Evolutionary conservation across 2,329 filamentous ascomycete genomes (phyloP), one percentile per base, ranked within the genome.

Genomic region (Monilinia laxa): DNA sequence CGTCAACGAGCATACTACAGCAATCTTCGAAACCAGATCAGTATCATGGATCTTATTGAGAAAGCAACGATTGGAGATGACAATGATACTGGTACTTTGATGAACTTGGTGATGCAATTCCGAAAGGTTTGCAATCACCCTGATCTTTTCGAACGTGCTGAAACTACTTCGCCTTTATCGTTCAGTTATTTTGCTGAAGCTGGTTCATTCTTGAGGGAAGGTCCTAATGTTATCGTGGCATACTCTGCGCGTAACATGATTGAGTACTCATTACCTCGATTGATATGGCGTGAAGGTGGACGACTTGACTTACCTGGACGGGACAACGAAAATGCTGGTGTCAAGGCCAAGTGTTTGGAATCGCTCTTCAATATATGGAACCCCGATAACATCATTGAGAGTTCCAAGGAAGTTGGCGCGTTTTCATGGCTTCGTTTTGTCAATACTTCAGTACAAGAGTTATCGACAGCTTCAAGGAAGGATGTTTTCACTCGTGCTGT

Each of bases 21-120:
- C 73, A 97, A 93, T 74, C 82, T 99, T 55, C 89, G 95, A 62
- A 97, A 97, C 80, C 95, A 97, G 80, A 97, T 99, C 80, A 98
- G 93, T 79, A 93, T 99, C 72, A 95, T 98, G 88, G 95, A 99
- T 77, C 87, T 99, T 23, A 96, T 99, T 65, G 95, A 99, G 79
- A 98, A 97, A 84, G 93, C 92, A 1, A 94, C 94, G 2, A 85
- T 95, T 72, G 95, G 95, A 47, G 93, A 97, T 74, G 95, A 98
- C 60, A 89, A 94, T 73, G 95, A 98, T 76, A 96, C 92, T 47
- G 93, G 94, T 52, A 98, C 94, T 1, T 80, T 99, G 74, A 98
- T 99, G 95, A 99, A 99, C 79, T 83, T 99, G 71, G 95, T 99
- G 70, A 99, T 99, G 95, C 95, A 99, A 80, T 99, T 99, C 85